phyloP scores from a whole-genome alignment of 179 eudicot genomes.

The Corrigiola litoralis region DNA sequence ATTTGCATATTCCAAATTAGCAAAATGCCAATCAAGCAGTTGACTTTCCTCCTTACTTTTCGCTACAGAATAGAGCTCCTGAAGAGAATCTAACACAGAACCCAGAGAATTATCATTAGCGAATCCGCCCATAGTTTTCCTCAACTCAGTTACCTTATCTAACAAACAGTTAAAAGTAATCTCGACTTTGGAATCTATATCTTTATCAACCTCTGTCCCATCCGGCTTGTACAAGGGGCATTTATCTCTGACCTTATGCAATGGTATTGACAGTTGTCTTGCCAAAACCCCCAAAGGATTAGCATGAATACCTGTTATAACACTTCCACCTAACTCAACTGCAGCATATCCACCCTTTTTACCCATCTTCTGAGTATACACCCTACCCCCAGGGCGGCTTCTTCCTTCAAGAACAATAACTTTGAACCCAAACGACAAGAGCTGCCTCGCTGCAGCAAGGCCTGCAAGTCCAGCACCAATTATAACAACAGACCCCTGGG shows the following conservation, averaged over 20 bases:
- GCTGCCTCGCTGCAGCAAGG: constrained; percentile 94
- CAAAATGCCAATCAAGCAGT: constrained; percentile 90
- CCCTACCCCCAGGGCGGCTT: constrained; percentile 90
- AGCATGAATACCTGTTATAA: constrained; percentile 92
- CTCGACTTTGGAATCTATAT: constrained; percentile 60
- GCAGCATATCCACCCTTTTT: constrained; percentile 55
- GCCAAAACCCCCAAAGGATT: constrained; percentile 94
- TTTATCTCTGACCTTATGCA: constrained; percentile 85
- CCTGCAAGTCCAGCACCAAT: constrained; percentile 95
- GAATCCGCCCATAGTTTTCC: constrained; percentile 67
- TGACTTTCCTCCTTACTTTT: constrained; percentile 68
- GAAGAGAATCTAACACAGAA: constrained; percentile 65
- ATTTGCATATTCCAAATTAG: constrained; percentile 94
- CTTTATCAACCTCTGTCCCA: constrained; percentile 54
- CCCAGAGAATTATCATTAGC: constrained; percentile 70
- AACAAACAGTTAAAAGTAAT: constrained; percentile 65
- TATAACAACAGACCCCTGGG: constrained; percentile 75
- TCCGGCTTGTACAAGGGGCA: constrained; percentile 87
- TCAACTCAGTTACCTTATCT: constrained; percentile 71
- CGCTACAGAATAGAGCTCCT: constrained; percentile 62
- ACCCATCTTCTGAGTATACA: constrained; percentile 83
- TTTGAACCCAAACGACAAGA: constrained; percentile 75
- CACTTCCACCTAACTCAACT: constrained; percentile 93
- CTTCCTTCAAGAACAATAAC: constrained; percentile 89
- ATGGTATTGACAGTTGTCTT: constrained; percentile 80